Evolutionary conservation across 2,329 filamentous ascomycete species (phyloP).

Genomic region (Mycocentrospora acerina): DNA sequence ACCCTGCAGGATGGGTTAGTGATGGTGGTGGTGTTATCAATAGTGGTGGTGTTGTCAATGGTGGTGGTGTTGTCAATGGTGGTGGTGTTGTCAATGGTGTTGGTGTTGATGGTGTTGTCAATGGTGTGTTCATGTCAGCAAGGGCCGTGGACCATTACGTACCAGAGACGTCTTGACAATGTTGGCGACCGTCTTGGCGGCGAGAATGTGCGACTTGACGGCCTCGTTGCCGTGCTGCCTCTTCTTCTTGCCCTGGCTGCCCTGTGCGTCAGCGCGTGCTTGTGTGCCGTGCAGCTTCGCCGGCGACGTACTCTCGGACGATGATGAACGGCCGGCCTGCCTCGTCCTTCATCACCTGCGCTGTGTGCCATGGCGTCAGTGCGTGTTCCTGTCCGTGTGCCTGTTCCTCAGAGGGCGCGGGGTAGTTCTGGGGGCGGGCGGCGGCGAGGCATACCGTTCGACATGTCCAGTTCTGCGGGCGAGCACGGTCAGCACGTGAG

Average conservation of each 20-base stretch:
- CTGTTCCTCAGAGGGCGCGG: slow-evolving; percentile 4
- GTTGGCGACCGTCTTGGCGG: slow-evolving; percentile 91
- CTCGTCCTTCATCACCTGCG: slow-evolving; percentile 91
- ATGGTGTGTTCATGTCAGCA: too few species aligned
- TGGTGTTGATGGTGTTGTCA: too few species aligned
- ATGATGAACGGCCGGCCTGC: slow-evolving; percentile 96
- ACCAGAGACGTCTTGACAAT: slow-evolving; percentile 94
- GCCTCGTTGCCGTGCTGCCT: slow-evolving; percentile 95
- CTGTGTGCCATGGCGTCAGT: slow-evolving; percentile 43
- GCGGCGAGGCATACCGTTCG: slow-evolving; percentile 72
- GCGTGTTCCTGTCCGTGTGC: too few species aligned
- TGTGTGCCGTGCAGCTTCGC: slow-evolving; percentile 9
- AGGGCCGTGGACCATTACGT: too few species aligned
- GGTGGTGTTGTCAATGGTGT: too few species aligned
- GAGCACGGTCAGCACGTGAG: slow-evolving; percentile 26
- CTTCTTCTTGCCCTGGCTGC: slow-evolving; percentile 95
- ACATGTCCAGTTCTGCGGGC: slow-evolving; percentile 72
- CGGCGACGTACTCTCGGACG: slow-evolving; percentile 80
- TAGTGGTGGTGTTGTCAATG: too few species aligned
- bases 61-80: too few species aligned
- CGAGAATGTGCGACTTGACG: slow-evolving; percentile 97
- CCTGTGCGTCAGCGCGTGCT: slow-evolving; percentile 26
- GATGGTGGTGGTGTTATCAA: too few species aligned
- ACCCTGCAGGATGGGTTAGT: slow-evolving; percentile 64
- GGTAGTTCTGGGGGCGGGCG: too few species aligned